Conservation (phyloP, 257 asterid species). For the Ballota nigra region DNA sequence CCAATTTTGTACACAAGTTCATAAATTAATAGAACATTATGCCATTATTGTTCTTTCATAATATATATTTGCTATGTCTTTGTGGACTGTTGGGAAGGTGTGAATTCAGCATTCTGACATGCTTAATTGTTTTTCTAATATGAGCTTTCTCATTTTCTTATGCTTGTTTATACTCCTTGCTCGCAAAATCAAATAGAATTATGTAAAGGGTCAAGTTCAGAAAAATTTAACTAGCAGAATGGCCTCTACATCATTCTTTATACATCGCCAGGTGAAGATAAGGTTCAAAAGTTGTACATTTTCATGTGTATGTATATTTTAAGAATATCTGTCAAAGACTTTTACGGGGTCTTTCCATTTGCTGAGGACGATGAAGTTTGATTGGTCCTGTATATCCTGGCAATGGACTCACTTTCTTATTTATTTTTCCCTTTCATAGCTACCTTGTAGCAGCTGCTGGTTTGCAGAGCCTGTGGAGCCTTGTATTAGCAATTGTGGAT, state of each 20-base stretch:
- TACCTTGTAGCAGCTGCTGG: constrained; percentile 98
- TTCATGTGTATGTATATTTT: neutral
- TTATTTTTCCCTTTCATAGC: constrained; percentile 40
- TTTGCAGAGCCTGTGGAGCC: constrained; percentile 96
- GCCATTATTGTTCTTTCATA: neutral
- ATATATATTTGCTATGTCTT: neutral
- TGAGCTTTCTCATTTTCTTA: neutral
- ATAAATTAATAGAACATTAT: neutral
- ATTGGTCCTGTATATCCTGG: constrained; percentile 9
- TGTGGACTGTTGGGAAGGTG: constrained; percentile 3
- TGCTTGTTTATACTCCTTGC: neutral
- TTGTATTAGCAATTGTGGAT: constrained; percentile 68
- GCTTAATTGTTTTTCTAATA: neutral
- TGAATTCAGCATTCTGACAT: too few species aligned
- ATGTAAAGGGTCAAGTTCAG: neutral
- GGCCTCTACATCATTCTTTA: neutral
- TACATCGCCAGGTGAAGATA: neutral
- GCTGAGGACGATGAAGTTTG: constrained; percentile 3
- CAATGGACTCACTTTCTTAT: constrained; percentile 7
- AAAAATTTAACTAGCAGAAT: neutral
- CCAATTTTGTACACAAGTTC: constrained; percentile 5
- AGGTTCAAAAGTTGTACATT: neutral
- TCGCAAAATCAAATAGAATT: neutral
- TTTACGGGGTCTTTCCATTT: neutral
- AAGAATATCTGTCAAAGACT: neutral